Base-by-base conservation (phyloP, 2,329 filamentous ascomycete species). In the Iodosphaeria phyllophila region DNA sequence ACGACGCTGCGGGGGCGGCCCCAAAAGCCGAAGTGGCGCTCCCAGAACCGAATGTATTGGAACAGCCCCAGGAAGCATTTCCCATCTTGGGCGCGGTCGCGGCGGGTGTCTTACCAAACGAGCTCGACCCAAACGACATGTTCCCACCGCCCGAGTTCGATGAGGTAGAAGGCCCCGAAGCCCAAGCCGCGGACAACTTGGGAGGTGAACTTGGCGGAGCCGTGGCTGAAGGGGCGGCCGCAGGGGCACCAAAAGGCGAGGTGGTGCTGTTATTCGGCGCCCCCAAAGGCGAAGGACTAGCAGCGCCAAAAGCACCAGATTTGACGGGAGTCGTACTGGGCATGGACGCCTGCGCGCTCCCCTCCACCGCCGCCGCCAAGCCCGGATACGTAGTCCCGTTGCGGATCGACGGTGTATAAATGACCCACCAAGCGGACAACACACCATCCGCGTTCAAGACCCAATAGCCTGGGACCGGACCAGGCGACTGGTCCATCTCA, bases 401-500 rank as follows among this genome's bases (percentile, higher is more conserved):
- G 30, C 74, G 68, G 32, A 98, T 72, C 2, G 86, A 83, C 20
- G 91, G 82, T 18, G 76, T 69, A 50, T 93, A 93, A 12, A 95
- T 65, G 21, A 95, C 52, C 80, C 86, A 93, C 83, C 86, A 98
- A 8, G 72, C 64, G 22, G 69, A 71, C 10, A 98, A 56, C 7
- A 92, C 54, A 34, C 89, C 89, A 40, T 93, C 80, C 35, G 92
- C 74, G 31, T 91, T 95, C 10, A 98, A 56, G 16, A 82, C 63
- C 60, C 89, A 74, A 20, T 92, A 58, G 8, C 74, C 80, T 5
- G 89, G 89, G 6, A 95, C 51, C 8, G 89, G 86, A 1, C 69
- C 72, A 1, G 74, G 63, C 4, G 83, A 91, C 39, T 84, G 66
- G 16, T 76, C 64, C 23, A 91, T 69, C 40, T 92, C 70, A 33